Base-by-base conservation (phyloP, 176 grass and related monocot species). In the Chloris gayana region DNA sequence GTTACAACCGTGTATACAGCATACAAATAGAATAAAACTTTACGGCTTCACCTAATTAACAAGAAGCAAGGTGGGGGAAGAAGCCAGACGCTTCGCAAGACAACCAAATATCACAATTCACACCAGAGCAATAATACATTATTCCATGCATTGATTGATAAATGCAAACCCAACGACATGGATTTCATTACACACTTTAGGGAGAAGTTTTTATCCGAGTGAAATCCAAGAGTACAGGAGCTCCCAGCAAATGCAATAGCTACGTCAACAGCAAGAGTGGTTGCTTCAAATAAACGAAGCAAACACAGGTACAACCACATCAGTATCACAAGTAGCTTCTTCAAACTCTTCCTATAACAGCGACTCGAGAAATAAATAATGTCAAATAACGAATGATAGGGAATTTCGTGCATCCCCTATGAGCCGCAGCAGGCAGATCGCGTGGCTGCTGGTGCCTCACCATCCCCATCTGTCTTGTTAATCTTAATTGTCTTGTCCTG, bases 401-500 rank as follows among this genome's bases (percentile, higher is more conserved):
- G 39, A 53, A 24, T 45, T 56, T 70, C 9, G 0, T 1, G 14
- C 53, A 47, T 69, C 58, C 67, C 60, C 84, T 85, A 97, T 57
- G 87, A 92, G 51, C 95, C 95, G 46, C 95, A 97, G 85, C 95
- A 97, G 27, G 87, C 79, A n/a, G 94, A 97, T 80, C 80, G 30
- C 24, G 75, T 38, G 17, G 83, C 77, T 70, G 85, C 82, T 53
- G 87, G 41, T 77, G 75, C 26, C 0, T 89, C 89, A 0, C 41
- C 47, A 34, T 76, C 73, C 29, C 54, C 77, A 32, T 94, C 85
- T 42, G 87, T 68, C 60, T 91, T 86, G 82, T 92, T 94, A 74
- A 97, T 94, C 83, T 94, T 97, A 80, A 97, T 94, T 4, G 92
- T 87, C 50, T 87, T 89, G 64, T 94, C 91, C 95, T 97, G 75